Conservation (phyloP, 305 asterid species). For the Solanum hybrid region DNA sequence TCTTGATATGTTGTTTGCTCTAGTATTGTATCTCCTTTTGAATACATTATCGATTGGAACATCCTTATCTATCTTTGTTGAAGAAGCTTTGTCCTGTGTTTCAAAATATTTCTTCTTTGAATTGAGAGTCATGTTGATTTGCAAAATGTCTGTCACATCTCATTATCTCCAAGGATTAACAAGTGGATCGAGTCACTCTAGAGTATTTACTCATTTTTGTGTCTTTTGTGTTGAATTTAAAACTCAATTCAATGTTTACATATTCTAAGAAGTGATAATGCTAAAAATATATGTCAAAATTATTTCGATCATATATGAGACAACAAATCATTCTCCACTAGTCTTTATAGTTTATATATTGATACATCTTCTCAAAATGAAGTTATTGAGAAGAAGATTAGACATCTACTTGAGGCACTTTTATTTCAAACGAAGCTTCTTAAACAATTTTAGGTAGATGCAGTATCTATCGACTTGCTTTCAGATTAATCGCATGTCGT, state of each 20-base stretch:
- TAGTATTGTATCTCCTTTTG: background rate
- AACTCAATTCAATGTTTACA: background rate
- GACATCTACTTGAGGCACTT: background rate
- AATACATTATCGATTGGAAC: no score
- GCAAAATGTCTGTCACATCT: no score
- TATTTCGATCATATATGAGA: background rate
- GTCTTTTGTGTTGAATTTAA: no score
- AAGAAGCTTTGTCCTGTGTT: no score
- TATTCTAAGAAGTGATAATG: background rate
- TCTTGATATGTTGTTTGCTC: background rate
- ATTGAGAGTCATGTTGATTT: background rate
- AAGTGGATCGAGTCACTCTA: background rate
- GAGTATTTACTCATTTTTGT: background rate
- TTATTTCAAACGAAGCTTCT: background rate
- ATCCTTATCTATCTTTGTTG: no score
- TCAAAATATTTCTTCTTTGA: no score
- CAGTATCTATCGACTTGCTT: background rate
- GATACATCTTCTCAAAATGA: background rate
- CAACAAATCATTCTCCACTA: background rate
- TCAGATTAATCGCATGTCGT: background rate
- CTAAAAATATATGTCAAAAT: no score
- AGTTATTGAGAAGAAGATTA: background rate
- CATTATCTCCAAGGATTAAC: background rate
- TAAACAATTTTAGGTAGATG: no score
- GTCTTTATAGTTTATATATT: no score